Base-by-base conservation (phyloP, 352 stramenopile species). In the Peronospora farinosa region DNA sequence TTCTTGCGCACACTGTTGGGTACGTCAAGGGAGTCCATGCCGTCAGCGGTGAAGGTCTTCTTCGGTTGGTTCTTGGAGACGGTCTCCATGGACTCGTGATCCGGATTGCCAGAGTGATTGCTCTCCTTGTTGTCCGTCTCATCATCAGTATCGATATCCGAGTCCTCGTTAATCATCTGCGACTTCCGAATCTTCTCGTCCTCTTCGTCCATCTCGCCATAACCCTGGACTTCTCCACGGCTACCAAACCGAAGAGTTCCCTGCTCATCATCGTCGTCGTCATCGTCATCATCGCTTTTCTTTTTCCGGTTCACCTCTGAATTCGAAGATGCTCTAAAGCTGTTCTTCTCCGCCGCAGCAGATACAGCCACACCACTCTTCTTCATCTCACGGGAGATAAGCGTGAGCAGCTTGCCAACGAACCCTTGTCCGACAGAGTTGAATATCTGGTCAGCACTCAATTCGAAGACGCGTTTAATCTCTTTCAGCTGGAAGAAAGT, bases 311-410 rank as follows among this genome's bases (percentile, higher is more conserved):
- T 47, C 7, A 1, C 40, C 3, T 25, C 67, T 15, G 47, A 55
- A 21, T 42, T 39, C 0, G 63, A 54, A 23, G 51, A 43, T 15
- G 62, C 52, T 35, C 61, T 65, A 27, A 72, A 57, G 15, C 64
- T 65, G 56, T 78, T 81, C 11, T 74, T 72, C 17, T 84, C 76
- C 5, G 71, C 63, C 0, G 68, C 59, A 0, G 74, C 73, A 44
- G 72, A 63, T 38, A 88, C 77, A 28, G 54, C 71, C 6, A 85
- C 64, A 33, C 83, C 83, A 12, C 74, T 89, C 68, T 92, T 92
- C 62, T 88, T 95, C 72, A 98, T 88, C 69, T 98, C 95, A 48
- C 78, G 75, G 43, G 92, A 96, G 66, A 99, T 97, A 19, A 98
- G 60, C 27, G 77, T 77, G n/a, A 97, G 78, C 33, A 99, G 65